Percentiles rank a stretch among this genome's conserved stretches.
phyloP scores from a whole-genome alignment of 768 basidiomycete genomes.

The Mycena olivaceomarginata region DNA sequence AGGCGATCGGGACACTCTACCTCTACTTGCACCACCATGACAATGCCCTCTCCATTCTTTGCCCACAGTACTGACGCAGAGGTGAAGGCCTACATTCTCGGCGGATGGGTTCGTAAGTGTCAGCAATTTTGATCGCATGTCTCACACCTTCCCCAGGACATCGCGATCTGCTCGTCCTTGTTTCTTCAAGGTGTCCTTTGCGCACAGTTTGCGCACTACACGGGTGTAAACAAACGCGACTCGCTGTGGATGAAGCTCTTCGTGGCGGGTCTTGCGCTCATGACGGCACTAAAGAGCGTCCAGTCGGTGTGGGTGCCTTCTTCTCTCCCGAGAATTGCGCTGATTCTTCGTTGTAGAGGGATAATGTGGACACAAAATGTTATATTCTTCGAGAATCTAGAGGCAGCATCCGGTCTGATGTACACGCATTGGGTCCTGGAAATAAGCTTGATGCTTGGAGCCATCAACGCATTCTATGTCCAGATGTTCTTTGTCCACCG shows the following conservation, averaged over 20 bases:
- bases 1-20: too few relatives aligned
- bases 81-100: neutral
- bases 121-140: neutral
- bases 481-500: conserved; percentile 6
- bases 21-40: too few relatives aligned
- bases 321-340: neutral
- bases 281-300: neutral
- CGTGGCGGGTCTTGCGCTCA: neutral
- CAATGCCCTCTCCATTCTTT: too few relatives aligned
- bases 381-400: neutral
- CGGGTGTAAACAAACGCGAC: neutral
- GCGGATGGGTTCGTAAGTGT: neutral
- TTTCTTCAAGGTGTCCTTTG: neutral
- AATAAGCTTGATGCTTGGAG: neutral
- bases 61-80: too few relatives aligned
- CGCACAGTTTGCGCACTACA: neutral
- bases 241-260: neutral
- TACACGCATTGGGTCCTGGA: neutral
- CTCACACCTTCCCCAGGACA: neutral
- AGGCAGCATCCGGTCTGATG: neutral
- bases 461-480: neutral
- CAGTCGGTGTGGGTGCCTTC: neutral
- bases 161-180: neutral
- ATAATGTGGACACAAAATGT: conserved; percentile 14
- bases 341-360: neutral